Conservation (phyloP, 352 stramenopile species). For the Phytopythium litorale region DNA sequence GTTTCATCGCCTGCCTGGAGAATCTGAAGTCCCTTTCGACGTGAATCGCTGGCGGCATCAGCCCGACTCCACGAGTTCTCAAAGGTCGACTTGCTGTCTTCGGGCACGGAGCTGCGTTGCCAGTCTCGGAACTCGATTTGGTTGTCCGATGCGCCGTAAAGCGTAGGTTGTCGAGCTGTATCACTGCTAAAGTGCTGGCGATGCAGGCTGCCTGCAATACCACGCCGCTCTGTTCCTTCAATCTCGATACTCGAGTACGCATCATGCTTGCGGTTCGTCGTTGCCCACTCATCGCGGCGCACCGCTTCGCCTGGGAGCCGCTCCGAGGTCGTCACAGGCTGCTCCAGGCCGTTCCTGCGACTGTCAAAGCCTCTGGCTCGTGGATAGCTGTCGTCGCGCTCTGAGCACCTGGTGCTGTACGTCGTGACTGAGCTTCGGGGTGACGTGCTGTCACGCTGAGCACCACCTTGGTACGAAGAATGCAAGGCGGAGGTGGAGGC, state of each 20-base stretch:
- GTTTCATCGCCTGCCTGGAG: neutral
- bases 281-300: neutral
- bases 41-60: neutral
- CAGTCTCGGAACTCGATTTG: neutral
- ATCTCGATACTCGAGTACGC: neutral
- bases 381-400: neutral
- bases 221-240: neutral
- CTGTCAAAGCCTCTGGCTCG: neutral
- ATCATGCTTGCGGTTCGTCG: neutral
- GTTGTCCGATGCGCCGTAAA: neutral
- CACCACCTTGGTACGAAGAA: neutral
- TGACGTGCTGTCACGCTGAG: neutral
- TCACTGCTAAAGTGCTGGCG: neutral
- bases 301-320: neutral
- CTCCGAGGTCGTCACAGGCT: neutral
- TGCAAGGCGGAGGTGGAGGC: neutral
- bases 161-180: neutral
- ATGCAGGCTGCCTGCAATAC: neutral
- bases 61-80: neutral
- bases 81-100: neutral
- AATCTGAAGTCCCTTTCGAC: neutral
- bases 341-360: neutral
- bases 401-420: neutral
- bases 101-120: neutral
- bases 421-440: neutral